phyloP scores from a whole-genome alignment of 2,329 filamentous ascomycete species.

The Colletotrichum costaricense region DNA sequence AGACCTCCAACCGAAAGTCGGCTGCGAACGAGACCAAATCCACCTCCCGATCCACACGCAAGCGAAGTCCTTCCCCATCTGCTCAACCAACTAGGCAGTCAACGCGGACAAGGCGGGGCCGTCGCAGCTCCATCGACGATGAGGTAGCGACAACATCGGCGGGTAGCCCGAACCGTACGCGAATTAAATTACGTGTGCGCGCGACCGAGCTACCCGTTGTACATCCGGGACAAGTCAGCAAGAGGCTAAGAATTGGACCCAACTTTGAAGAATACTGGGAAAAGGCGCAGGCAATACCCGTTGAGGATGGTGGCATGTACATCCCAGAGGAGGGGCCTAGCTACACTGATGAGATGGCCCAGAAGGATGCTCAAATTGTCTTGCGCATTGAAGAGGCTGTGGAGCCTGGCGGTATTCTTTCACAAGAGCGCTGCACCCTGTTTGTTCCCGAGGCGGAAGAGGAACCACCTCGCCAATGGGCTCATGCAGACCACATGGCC shows the following conservation, averaged over 20 bases:
- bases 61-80: constrained; percentile 54
- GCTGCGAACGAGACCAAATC: constrained; percentile 44
- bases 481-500: constrained; percentile 87
- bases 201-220: constrained; percentile 66
- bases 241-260: constrained; percentile 63
- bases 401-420: constrained; percentile 80
- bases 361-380: constrained; percentile 77
- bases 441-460: constrained; percentile 79
- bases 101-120: constrained; percentile 55
- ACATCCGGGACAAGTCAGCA: constrained; percentile 68
- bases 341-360: constrained; percentile 71
- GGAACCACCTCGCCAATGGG: constrained; percentile 83
- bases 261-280: constrained; percentile 70
- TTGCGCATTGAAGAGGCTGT: constrained; percentile 78
- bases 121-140: constrained; percentile 49
- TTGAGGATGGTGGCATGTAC: constrained; percentile 69
- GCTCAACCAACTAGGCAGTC: constrained; percentile 53
- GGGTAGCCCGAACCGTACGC: constrained; percentile 45
- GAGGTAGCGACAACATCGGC: constrained; percentile 29
- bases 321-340: constrained; percentile 65
- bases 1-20: constrained; percentile 44
- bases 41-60: constrained; percentile 48
- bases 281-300: constrained; percentile 60
- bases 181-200: constrained; percentile 62
- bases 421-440: constrained; percentile 74